A percentile compares a stretch with the other conserved stretches of the same genome.
Evolutionary conservation across 805 yeast species (phyloP).

Genomic region (Ogataea salicorniae): DNA sequence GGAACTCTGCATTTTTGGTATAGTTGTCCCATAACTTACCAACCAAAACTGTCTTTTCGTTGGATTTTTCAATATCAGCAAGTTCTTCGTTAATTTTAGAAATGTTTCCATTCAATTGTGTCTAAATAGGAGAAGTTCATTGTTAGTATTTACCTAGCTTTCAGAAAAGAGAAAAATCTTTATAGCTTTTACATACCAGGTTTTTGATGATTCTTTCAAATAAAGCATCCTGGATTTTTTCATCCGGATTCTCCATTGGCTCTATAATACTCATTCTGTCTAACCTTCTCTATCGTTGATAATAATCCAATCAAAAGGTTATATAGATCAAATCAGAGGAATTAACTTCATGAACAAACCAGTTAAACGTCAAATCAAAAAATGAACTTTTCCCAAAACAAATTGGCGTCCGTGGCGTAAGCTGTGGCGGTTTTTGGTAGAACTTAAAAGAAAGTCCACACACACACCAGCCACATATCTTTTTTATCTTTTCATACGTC

Average conservation of each 20-base stretch:
- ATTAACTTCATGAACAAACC: no score
- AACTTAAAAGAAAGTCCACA: no score
- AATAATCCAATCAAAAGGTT: no score
- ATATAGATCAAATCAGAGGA: no score
- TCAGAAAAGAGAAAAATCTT: neutral
- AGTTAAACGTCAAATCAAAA: no score
- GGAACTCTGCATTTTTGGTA: slow-evolving; percentile 62
- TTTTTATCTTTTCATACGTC: no score
- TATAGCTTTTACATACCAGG: slow-evolving; percentile 45
- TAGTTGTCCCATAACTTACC: slow-evolving; percentile 80
- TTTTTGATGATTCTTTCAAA: slow-evolving; percentile 71
- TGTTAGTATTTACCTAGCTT: slow-evolving; percentile 5
- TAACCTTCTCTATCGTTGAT: no score
- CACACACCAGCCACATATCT: no score
- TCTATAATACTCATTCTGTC: slow-evolving; percentile 6
- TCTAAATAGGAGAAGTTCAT: slow-evolving; percentile 33
- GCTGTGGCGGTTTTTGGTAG: no score
- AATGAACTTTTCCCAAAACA: no score
- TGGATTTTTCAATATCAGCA: slow-evolving; percentile 56
- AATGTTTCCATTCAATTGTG: slow-evolving; percentile 67
- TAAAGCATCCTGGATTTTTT: slow-evolving; percentile 71
- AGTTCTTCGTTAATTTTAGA: slow-evolving; percentile 57
- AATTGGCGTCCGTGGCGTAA: no score
- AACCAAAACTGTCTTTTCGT: slow-evolving; percentile 64
- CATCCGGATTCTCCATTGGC: slow-evolving; percentile 80